These are phyloP conservation scores for Xerophyta viscosa DNA, from an alignment of 106 monocot species.

Conservation along the genomic window DNA sequence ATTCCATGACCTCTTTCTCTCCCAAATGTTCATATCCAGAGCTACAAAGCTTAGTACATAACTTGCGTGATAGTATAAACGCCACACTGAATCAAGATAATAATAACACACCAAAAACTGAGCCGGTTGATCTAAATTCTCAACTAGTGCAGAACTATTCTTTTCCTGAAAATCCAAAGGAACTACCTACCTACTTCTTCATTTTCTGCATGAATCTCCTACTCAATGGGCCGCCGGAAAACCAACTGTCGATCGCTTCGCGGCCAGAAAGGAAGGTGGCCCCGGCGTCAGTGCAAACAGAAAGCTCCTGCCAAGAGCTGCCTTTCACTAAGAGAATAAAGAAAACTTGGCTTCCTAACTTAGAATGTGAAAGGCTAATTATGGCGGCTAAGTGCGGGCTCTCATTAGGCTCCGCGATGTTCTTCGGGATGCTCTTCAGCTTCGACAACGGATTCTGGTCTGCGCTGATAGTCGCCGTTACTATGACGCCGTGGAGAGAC, in stretches of 20 bases:
- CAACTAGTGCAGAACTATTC: neutral
- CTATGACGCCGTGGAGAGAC: constrained; percentile 29
- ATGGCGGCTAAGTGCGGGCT: constrained; percentile 37
- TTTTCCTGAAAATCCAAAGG: constrained; percentile 7
- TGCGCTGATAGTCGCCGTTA: constrained; percentile 47
- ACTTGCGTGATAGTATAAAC: constrained; percentile 22
- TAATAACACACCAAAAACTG: constrained; percentile 2
- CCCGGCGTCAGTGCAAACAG: constrained; percentile 5
- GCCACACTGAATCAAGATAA: constrained; percentile 15
- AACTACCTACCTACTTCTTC: constrained; percentile 51
- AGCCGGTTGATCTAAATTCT: constrained; percentile 6
- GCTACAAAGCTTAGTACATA: constrained; percentile 14
- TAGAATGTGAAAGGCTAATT: constrained; percentile 19
- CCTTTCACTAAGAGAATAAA: constrained; percentile 2
- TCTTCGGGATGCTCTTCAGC: constrained; percentile 48
- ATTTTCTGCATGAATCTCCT: constrained; percentile 47
- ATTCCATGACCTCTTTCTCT: constrained; percentile 15
- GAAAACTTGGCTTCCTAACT: constrained; percentile 4
- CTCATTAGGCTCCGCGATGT: constrained; percentile 32
- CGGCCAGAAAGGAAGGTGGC: constrained; percentile 22
- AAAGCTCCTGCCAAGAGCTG: constrained; percentile 10
- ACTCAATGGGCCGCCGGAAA: neutral
- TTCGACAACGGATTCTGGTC: constrained; percentile 41
- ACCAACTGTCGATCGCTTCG: neutral
- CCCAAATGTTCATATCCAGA: constrained; percentile 11